Conservation (phyloP, 2,329 filamentous ascomycete genomes). For the Botrytis elliptica region DNA sequence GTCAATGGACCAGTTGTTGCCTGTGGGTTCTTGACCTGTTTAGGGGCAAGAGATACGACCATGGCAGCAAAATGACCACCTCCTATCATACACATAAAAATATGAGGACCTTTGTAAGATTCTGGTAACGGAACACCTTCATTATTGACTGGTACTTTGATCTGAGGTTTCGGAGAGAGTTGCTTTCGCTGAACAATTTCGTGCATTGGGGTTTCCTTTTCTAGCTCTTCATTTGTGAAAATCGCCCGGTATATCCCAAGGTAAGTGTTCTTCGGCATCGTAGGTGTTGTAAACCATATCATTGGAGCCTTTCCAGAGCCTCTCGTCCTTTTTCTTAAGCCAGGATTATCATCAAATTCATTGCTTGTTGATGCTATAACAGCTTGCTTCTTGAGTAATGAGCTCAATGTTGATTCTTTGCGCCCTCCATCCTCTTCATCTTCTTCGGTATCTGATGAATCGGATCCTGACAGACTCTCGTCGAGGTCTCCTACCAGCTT, state of each 20-base stretch:
- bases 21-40: slow-evolving; percentile 61
- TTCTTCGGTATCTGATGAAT: slow-evolving; percentile 68
- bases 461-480: slow-evolving; percentile 86
- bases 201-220: slow-evolving; percentile 59
- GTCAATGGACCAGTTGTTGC: slow-evolving; percentile 68
- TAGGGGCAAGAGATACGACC: slow-evolving; percentile 85
- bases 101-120: slow-evolving; percentile 71
- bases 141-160: slow-evolving; percentile 50
- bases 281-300: slow-evolving; percentile 79
- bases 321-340: slow-evolving; percentile 49
- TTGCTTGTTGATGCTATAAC: slow-evolving; percentile 55
- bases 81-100: slow-evolving; percentile 98
- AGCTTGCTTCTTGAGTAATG: slow-evolving; percentile 80
- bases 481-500: slow-evolving; percentile 81
- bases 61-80: slow-evolving; percentile 97
- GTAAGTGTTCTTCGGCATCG: slow-evolving; percentile 73
- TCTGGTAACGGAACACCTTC: slow-evolving; percentile 56
- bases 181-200: slow-evolving; percentile 76
- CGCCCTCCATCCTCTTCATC: slow-evolving; percentile 53
- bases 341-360: slow-evolving; percentile 48
- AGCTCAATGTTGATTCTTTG: slow-evolving; percentile 71
- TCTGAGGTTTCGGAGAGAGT: slow-evolving; percentile 58
- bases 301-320: slow-evolving; percentile 69
- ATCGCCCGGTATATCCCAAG: slow-evolving; percentile 84
- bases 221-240: slow-evolving; percentile 70